Conservation (phyloP, 2,329 filamentous ascomycete genomes). For the Aspergillus sp. region DNA sequence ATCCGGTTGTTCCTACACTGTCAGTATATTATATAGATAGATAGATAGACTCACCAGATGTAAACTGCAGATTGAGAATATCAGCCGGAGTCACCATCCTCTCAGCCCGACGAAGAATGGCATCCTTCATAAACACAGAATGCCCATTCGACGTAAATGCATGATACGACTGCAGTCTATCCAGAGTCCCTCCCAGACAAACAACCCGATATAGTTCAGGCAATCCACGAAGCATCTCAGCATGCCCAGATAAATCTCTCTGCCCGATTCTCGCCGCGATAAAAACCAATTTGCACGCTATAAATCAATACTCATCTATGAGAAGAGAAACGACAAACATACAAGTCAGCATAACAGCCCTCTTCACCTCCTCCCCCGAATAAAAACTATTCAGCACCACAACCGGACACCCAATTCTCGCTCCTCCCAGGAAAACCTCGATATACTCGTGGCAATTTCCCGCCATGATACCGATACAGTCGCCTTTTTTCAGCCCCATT, state of each 20-base stretch:
- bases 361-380: slow-evolving; percentile 15
- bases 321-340: background rate
- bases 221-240: slow-evolving; percentile 7
- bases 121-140: slow-evolving; percentile 7
- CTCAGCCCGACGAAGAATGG: slow-evolving; percentile 24
- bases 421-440: slow-evolving; percentile 53
- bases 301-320: background rate
- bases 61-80: slow-evolving; percentile 67
- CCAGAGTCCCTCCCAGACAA: background rate
- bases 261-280: slow-evolving; percentile 15
- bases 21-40: background rate
- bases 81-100: slow-evolving; percentile 55
- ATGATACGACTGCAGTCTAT: slow-evolving; percentile 9
- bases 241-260: slow-evolving; percentile 13
- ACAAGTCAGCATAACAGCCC: slow-evolving; percentile 15
- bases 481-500: slow-evolving; percentile 61
- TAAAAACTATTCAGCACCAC: slow-evolving; percentile 32
- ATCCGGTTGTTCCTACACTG: slow-evolving; percentile 55
- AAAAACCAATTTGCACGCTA: slow-evolving; percentile 23
- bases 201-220: slow-evolving; percentile 2
- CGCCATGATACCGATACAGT: slow-evolving; percentile 68
- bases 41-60: slow-evolving; percentile 27
- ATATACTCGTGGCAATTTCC: slow-evolving; percentile 49
- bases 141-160: slow-evolving; percentile 6
- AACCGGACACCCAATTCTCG: slow-evolving; percentile 26